Base-by-base conservation (phyloP, 2,329 filamentous ascomycete species). In the Talaromyces sp. region DNA sequence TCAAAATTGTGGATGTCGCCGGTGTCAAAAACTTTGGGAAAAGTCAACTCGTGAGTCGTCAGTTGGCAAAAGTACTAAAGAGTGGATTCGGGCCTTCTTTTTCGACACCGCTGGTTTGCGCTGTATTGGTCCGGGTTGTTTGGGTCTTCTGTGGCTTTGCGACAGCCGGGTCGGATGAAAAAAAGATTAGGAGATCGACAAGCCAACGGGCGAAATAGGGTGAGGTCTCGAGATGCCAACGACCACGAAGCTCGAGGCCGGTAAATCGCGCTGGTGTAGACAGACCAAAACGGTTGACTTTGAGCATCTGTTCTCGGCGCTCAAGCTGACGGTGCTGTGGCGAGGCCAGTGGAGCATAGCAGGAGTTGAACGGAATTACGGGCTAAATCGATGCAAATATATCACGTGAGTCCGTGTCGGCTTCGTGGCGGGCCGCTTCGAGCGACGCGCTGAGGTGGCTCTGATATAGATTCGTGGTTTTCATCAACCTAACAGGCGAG, bases 351-450 rank as follows among this genome's bases (percentile, higher is more conserved):
- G 52, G 52, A 56, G 52, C 33, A 19, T 11, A 27, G 24, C 19
- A 52, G 41, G 37, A 52, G 48, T 62, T 58, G 50, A 50, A 52
- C 63, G 54, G 61, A 45, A 39, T 31, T 57, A 24, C 56, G 63
- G 27, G 60, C 48, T 27, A 8, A n/a, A 9, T 19, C 50, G 50
- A 41, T 50, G 58, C 11, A 45, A 58, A 45, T 19, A 3, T 3
- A 19, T 75, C 75, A 77, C 74, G 74, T 77, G 75, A 22, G 13
- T 35, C 69, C 73, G 75, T 68, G 75, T 75, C 71, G 67, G 58
- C 66, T 62, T 63, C 66, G 61, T 56, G 47, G 35, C 52, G 50
- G 48, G 66, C 47, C 52, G 63, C 37, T 43, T 52, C 62, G 58
- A 47, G 27, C 14, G 39, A 48, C 70, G 67, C 66, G 69, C 63